Base-by-base conservation (phyloP, 768 basidiomycete genomes). In the Lentinus tigrinus region DNA sequence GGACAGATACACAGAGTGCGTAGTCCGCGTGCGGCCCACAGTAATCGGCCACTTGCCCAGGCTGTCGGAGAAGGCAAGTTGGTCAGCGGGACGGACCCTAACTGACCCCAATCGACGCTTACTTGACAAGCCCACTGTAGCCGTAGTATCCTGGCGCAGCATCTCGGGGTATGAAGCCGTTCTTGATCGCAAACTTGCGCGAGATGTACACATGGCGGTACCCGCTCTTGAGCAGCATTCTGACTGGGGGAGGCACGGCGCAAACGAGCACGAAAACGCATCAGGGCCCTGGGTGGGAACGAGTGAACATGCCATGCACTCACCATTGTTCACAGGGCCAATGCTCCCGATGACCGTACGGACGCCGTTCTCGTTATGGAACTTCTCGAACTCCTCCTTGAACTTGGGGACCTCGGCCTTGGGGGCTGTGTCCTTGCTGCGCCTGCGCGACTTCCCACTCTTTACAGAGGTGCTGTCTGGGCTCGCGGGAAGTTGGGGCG, bases 161-260 rank as follows among this genome's bases (percentile, higher is more conserved):
- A 62, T 95, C 93, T 21, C 78, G 75, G 2, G 93, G 92, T 55
- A 98, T 90, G 70, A 99, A 93, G 1, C 88, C 89, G 69, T 97
- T 85, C 63, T 85, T 82, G 60, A 86, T 76, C 2, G 97, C 97
- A 67, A 98, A 99, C 68, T 89, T 88, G 54, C 97, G 84, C 13
- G 95, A 97, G 57, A 99, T 89, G 74, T 99, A 99, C 50, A 98
- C 95, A 66, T 95, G 87, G 14, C 93, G 81, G 72, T 98, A 89
- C 17, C 97, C 95, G 17, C 84, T 81, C 73, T 93, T 96, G 58
- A 99, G 78, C 38, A 98, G 81, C 95, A 98, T 99, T 19, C 91
- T 85, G 1, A 95, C 93, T 93, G 65, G 0, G 21, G 17, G 43
- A 47, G 51, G 13, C 56, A 36, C 46, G 23, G 26, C 14, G 54